phyloP scores from a whole-genome alignment of 2,329 filamentous ascomycete species.

The Xylaria sp. region DNA sequence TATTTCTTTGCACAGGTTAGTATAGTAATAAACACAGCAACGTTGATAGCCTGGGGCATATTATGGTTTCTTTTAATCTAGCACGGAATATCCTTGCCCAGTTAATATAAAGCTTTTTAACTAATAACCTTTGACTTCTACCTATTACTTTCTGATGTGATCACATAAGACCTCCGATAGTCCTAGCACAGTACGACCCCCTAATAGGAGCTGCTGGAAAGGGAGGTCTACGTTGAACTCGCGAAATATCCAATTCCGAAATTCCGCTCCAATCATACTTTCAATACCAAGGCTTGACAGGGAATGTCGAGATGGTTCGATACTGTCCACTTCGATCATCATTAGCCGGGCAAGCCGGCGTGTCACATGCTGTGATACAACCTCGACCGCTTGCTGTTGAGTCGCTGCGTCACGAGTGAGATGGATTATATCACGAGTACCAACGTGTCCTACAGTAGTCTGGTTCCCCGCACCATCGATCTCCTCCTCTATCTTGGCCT shows the following conservation, averaged over 20 bases:
- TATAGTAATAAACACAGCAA: too few species aligned
- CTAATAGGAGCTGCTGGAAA: background rate
- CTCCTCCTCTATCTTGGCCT: background rate
- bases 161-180: background rate
- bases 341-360: background rate
- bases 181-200: background rate
- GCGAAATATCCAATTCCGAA: conserved; percentile 51
- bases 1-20: too few species aligned
- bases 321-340: background rate
- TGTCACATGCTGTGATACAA: background rate
- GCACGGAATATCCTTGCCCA: too few species aligned
- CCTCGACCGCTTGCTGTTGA: background rate
- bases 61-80: too few species aligned
- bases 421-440: background rate
- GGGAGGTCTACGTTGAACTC: conserved; percentile 50
- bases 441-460: background rate
- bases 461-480: background rate
- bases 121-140: too few species aligned
- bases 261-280: conserved; percentile 51
- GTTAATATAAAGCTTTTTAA: too few species aligned
- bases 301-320: background rate
- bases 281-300: conserved; percentile 41
- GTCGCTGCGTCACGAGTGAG: background rate
- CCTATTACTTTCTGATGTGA: background rate
- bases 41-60: too few species aligned